Evolutionary conservation across 495 filamentous ascomycete genomes (phyloP).

Genomic region (Lasiosphaeriaceae sp.): DNA sequence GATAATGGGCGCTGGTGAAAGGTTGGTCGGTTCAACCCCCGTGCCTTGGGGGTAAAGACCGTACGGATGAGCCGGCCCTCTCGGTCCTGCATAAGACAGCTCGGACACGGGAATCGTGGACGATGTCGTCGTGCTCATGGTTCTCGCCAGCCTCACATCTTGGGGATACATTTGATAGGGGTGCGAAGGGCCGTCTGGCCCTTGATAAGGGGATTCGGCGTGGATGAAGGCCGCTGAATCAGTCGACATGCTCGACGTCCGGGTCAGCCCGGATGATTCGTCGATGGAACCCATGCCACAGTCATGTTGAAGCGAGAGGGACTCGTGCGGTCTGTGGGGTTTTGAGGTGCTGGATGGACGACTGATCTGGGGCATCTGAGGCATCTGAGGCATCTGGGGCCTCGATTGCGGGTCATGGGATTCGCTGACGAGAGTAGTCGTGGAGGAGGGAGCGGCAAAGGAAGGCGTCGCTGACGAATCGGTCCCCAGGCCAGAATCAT

Average conservation of each 20-base stretch:
- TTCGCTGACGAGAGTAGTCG: conserved; percentile 1
- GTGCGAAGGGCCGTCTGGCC: conserved; percentile 70
- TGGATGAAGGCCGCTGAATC: conserved; percentile 42
- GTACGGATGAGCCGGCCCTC: conserved; percentile 78
- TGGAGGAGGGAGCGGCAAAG: conserved; percentile 16
- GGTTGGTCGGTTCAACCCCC: conserved; percentile 20
- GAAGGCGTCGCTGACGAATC: neutral
- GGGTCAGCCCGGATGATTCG: conserved; percentile 17
- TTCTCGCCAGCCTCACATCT: conserved; percentile 60
- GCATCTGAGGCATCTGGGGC: no score
- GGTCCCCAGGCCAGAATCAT: neutral
- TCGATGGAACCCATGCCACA: conserved; percentile 32
- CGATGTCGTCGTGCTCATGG: conserved; percentile 60
- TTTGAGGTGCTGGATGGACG: conserved; percentile 48
- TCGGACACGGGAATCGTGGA: conserved; percentile 54
- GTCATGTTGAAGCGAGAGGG: conserved; percentile 40
- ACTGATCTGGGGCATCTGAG: no score
- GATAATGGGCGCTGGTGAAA: conserved; percentile 36
- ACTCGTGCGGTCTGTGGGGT: conserved; percentile 33
- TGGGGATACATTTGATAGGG: conserved; percentile 86
- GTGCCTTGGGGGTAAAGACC: conserved; percentile 76
- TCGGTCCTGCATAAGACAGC: conserved; percentile 56
- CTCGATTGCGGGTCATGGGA: conserved; percentile 3
- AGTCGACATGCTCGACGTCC: conserved; percentile 30
- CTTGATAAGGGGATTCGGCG: conserved; percentile 57